Base-by-base conservation (phyloP, 1,284 basidiomycete genomes). In the Moniliophthora roreri region DNA sequence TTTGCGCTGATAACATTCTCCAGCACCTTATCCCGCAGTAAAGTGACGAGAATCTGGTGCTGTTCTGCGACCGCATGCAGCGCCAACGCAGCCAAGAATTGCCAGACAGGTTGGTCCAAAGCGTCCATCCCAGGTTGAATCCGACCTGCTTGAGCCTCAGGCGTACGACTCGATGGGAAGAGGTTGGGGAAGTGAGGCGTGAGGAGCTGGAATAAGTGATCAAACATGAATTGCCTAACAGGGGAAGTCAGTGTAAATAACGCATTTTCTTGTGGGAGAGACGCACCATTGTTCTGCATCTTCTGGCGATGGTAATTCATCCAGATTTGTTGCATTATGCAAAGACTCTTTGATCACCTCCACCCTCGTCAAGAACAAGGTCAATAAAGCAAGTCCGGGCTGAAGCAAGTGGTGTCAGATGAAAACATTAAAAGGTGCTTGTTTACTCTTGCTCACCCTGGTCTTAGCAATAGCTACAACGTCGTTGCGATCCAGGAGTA, bases 371-470 rank as follows among this genome's bases (percentile, higher is more conserved):
- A 99, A 76, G 68, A 99, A 89, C 48, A 97, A 80, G 0, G 95
- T 99, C 57, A 98, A 78, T 50, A 99, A 80, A 7, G 95, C 93
- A 24, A 98, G 78, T 32, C 96, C 97, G 50, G 97, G 94, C 87
- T 97, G 62, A 6, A 34, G 55, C 51, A 18, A n/a, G n/a, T n/a
- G 16, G 48, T 41, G 20, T 47, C 36, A 38, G 15, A 10, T 16
- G 7, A 45, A 36, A 32, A 37, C 40, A 46, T 48, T 6, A 51
- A 50, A 36, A 47, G 59, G 68, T 4, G 13, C 10, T 4, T 26
- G 11, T 4, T 8, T 13, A 18, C 18, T 34, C 11, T 13, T 13
- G 21, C 86, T 56, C 60, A 94, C 93, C 71, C 85, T 87, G 15
- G 93, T 86, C 56, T 84, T 80, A 18, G 90, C 85, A 44, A 95